Base-by-base conservation (phyloP, 805 yeast species). In the Lachancea meyersii region DNA sequence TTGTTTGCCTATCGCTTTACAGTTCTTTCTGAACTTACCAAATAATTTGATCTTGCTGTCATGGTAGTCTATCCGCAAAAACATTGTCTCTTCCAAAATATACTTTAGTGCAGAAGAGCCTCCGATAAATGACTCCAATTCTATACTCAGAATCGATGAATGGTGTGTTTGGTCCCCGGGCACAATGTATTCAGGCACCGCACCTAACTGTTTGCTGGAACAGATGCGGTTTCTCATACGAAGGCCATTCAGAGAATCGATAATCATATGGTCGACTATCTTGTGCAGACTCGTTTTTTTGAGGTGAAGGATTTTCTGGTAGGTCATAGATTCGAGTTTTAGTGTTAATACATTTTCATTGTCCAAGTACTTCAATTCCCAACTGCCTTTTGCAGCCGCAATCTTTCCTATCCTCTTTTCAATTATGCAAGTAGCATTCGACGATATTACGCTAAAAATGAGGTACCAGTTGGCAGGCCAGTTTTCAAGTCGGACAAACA, bases 391-490 rank as follows among this genome's bases (percentile, higher is more conserved):
- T 17, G 48, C 41, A 1, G 65, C 58, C 7, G 56, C 44, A 13
- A 63, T 52, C 40, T 63, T 63, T 17, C 65, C 64, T 28, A 62
- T 60, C 34, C 63, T 52, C 38, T 60, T 55, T 35, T 61, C 63
- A 23, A 63, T 53, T 10, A 58, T 44, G 36, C 65, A 60, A 4
- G 63, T 51, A 9, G 60, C 48, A 14, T 58, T 51, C 1, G 66
- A 60, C 3, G 64, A 58, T 6, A 61, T 51, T n/a, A 60, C 53
- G 2, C 64, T 55, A 19, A 62, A 46, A 11, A 63, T 55, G 26
- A 63, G 41, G 43, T 58, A 63, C 68, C 68, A 63, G 43, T 60
- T 58, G 5, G 55, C 50, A 6, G 66, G 67, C 68, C 68, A 63
- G 19, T 53, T 56, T 7, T 62, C 59, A 42, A 63, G 40, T 28